Percentiles rank a stretch among this genome's conserved stretches.
Conservation (phyloP, 108 stramenopile species). For the Mayamaea pseudoterrestris region DNA sequence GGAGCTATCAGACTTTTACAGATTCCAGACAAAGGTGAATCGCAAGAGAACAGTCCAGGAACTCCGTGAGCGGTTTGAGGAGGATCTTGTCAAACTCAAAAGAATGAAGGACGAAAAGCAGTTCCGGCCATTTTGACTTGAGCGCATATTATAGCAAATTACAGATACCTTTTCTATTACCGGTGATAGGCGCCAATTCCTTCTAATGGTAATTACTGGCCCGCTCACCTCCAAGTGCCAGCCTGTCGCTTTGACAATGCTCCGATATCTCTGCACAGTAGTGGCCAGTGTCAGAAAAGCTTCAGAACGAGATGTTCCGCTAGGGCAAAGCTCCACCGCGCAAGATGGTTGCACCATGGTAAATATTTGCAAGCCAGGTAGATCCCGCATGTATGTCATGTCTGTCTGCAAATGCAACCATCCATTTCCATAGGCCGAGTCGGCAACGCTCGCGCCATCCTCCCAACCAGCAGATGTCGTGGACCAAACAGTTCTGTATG, state of each 20-base stretch:
- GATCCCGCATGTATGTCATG: slow-evolving; percentile 64
- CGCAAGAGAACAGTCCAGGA: slow-evolving; percentile 59
- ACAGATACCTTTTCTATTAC: too few relatives aligned
- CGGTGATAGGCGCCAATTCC: too few relatives aligned
- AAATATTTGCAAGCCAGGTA: slow-evolving; percentile 79
- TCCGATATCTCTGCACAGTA: slow-evolving; percentile 45
- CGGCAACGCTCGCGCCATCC: slow-evolving; percentile 50
- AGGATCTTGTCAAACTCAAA: slow-evolving; percentile 67
- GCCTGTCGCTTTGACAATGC: slow-evolving; percentile 45
- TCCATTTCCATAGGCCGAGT: slow-evolving; percentile 68
- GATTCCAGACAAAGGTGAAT: slow-evolving; percentile 64
- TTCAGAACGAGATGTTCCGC: too few relatives aligned
- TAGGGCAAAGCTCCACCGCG: slow-evolving; percentile 35
- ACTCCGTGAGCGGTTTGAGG: slow-evolving; percentile 54
- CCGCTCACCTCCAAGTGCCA: slow-evolving; percentile 71
- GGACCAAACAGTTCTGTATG: slow-evolving; percentile 71
- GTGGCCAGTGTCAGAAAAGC: slow-evolving; percentile 39
- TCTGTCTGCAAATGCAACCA: slow-evolving; percentile 76
- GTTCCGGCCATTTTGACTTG: slow-evolving; percentile 68
- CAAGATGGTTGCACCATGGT: slow-evolving; percentile 72
- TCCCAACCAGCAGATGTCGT: slow-evolving; percentile 30
- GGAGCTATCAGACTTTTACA: slow-evolving; percentile 68
- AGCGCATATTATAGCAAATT: too few relatives aligned
- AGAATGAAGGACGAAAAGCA: slow-evolving; percentile 69
- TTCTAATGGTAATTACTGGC: slow-evolving; percentile 38